Evolutionary conservation across 306 rosid species (phyloP).

Genomic region (Macrotyloma uniflorum): DNA sequence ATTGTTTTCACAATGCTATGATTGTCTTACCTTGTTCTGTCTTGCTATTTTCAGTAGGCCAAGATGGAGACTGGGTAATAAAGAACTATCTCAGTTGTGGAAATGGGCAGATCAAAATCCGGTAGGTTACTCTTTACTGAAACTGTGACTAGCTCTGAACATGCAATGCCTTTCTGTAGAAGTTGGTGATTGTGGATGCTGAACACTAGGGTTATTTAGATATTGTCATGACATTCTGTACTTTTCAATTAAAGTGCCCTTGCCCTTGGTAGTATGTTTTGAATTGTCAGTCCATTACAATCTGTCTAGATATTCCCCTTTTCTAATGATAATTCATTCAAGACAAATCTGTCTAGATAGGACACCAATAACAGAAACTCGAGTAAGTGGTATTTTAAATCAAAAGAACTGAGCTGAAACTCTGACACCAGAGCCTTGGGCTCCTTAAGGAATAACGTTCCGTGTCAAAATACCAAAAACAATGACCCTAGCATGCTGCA

Average conservation of each 20-base stretch:
- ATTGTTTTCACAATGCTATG: conserved; percentile 18
- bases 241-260: neutral
- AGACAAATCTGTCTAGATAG: too few species aligned
- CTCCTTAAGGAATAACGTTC: neutral
- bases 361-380: too few species aligned
- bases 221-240: conserved; percentile 20
- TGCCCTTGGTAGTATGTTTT: conserved; percentile 3
- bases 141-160: conserved; percentile 4
- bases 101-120: conserved; percentile 99
- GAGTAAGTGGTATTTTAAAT: too few species aligned
- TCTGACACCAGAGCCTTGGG: neutral
- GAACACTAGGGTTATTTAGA: conserved; percentile 2
- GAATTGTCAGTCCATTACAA: neutral
- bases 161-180: conserved; percentile 15
- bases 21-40: conserved; percentile 12
- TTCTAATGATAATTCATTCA: too few species aligned
- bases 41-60: conserved; percentile 65
- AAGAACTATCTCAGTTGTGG: conserved; percentile 96
- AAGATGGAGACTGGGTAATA: conserved; percentile 95
- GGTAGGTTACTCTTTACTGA: conserved; percentile 49
- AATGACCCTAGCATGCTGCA: neutral
- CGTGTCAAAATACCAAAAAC: neutral
- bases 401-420: neutral
- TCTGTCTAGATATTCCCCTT: neutral
- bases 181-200: conserved; percentile 27